These are phyloP conservation scores for Microbotryum intermedium DNA, from an alignment of 1,284 basidiomycete genomes.

Conservation along the genomic window DNA sequence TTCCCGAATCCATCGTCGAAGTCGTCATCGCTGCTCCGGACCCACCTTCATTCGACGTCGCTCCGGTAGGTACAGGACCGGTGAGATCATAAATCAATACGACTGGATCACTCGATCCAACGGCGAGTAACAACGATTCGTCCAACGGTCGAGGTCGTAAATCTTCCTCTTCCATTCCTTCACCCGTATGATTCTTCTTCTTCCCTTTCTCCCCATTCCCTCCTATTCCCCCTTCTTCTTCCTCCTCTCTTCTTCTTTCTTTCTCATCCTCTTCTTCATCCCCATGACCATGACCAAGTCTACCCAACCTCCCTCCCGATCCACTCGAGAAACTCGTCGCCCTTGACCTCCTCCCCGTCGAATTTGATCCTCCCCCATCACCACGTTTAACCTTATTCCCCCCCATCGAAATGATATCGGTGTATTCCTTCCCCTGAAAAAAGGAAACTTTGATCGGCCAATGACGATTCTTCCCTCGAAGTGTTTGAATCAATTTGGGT, in stretches of 20 bases:
- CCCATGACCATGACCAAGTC: background rate
- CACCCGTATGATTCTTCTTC: background rate
- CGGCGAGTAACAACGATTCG: constrained; percentile 3
- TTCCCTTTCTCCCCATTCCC: background rate
- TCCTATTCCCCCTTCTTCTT: background rate
- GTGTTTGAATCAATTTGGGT: constrained; percentile 6
- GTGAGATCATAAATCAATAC: constrained; percentile 4
- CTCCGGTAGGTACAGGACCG: background rate
- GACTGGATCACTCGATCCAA: constrained; percentile 1
- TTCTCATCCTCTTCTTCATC: background rate
- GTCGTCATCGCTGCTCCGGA: background rate
- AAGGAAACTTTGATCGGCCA: constrained; percentile 11
- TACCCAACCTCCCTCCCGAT: background rate
- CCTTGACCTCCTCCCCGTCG: background rate
- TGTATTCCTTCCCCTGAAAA: constrained; percentile 7
- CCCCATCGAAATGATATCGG: background rate
- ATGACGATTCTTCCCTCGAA: constrained; percentile 12
- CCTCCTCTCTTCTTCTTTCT: background rate
- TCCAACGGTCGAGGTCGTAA: background rate
- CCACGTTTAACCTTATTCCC: background rate
- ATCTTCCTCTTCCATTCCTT: background rate
- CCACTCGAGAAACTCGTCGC: background rate
- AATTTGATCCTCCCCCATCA: no score
- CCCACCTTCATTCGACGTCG: background rate
- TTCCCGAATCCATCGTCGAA: no score